Base-by-base conservation (phyloP, 495 filamentous ascomycete species). In the Venustampulla echinocandica region DNA sequence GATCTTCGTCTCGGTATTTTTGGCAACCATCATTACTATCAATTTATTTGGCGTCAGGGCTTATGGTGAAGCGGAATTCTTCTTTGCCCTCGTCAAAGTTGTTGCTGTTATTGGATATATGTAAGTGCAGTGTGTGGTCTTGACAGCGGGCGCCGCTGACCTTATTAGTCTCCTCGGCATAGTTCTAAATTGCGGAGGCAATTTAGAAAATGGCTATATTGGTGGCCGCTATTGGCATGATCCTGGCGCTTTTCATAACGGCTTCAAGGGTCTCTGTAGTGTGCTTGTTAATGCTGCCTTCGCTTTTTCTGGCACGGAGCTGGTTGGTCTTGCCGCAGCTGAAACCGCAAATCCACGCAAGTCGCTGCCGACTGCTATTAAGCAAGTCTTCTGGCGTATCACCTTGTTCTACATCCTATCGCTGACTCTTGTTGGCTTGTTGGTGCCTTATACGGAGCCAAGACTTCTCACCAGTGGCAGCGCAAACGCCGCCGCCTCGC, bases 321-420 rank as follows among this genome's bases (percentile, higher is more conserved):
- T 96, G n/a, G 89, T 95, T 42, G 90, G 88, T 44, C 74, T 95
- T 25, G 87, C 88, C 21, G 87, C 87, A 30, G 88, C 88, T 30
- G 88, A 95, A 59, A 88, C 87, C 1, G 79, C 76, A 3, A 93
- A 93, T 60, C 88, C 88, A 9, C 79, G 87, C 49, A 93, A 90
- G 57, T 84, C 84, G 11, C 74, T 95, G 4, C 88, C 88, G 0
- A 84, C 81, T 0, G 88, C 88, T 34, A 78, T 90, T 57, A 93
- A 93, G 62, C 88, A 95, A 64, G 88, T 95, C 27, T 95, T 95
- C 65, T 95, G 89, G 89, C 82, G 89, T 59, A 95, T 95, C 63
- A 79, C 79, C 13, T 73, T 95, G 52, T 90, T 93, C 64, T 93
- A 93, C 64, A 67, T 90, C 22, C 77, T 87, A 42, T 81, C 82